Conservation (phyloP, 768 basidiomycete genomes). For the Leccinum ochraceum region DNA sequence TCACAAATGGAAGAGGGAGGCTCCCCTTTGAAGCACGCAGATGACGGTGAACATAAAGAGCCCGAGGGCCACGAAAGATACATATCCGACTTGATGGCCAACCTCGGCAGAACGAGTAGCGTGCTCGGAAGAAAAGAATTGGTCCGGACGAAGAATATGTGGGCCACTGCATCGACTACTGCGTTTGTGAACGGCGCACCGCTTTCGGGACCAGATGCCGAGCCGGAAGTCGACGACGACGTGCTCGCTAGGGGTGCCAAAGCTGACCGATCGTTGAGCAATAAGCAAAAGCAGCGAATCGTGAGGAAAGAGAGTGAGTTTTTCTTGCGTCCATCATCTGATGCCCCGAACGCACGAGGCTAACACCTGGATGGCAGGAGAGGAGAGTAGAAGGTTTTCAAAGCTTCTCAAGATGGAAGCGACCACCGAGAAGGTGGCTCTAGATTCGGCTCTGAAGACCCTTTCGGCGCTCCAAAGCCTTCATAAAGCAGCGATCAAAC, state of each 20-base stretch:
- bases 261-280: slow-evolving; percentile 50
- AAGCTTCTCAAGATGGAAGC: slow-evolving; percentile 73
- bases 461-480: slow-evolving; percentile 66
- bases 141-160: slow-evolving; percentile 21
- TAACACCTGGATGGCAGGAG: slow-evolving; percentile 38
- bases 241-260: slow-evolving; percentile 42
- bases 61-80: slow-evolving; percentile 7
- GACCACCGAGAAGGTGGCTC: slow-evolving; percentile 62
- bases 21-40: not conserved
- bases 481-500: slow-evolving; percentile 68
- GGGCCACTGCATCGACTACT: slow-evolving; percentile 13
- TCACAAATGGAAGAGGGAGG: not conserved
- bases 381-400: slow-evolving; percentile 59
- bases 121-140: slow-evolving; percentile 23
- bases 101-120: not conserved
- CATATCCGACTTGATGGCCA: not conserved
- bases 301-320: slow-evolving; percentile 51
- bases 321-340: not conserved
- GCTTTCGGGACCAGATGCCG: slow-evolving; percentile 48
- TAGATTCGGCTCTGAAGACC: slow-evolving; percentile 61
- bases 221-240: slow-evolving; percentile 42
- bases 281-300: slow-evolving; percentile 54
- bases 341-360: not conserved
- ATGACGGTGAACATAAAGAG: slow-evolving; percentile 7
- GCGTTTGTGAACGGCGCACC: slow-evolving; percentile 58